Percentiles rank a stretch among this genome's conserved stretches.
These are phyloP conservation scores for Heliamphora exappendiculata DNA, from an alignment of 148 eudicot genomes.

Conservation along the genomic window DNA sequence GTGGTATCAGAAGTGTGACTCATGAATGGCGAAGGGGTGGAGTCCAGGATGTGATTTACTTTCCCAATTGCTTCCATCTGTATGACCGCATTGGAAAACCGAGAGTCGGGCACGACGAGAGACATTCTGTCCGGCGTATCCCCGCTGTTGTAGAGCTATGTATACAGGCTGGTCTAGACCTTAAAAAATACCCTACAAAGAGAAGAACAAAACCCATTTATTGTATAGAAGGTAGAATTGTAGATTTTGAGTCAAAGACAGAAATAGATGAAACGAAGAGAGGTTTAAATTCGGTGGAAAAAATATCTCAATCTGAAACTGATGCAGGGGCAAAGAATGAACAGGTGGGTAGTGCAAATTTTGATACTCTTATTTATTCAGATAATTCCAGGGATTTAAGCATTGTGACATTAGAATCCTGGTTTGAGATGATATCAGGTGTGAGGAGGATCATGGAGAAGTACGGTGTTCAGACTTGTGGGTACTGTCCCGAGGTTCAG, in stretches of 20 bases:
- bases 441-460: conserved; percentile 47
- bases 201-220: conserved; percentile 60
- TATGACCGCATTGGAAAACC: conserved; percentile 54
- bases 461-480: conserved; percentile 56
- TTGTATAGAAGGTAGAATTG: conserved; percentile 54
- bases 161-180: conserved; percentile 56
- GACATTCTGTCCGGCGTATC: conserved; percentile 27
- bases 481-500: conserved; percentile 63
- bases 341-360: neutral
- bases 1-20: conserved; percentile 45
- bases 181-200: conserved; percentile 36
- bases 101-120: conserved; percentile 48
- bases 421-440: conserved; percentile 60
- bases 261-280: conserved; percentile 8
- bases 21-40: conserved; percentile 50
- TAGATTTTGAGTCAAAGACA: conserved; percentile 38
- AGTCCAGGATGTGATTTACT: conserved; percentile 36
- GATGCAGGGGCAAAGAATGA: neutral
- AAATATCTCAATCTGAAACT: neutral
- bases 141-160: conserved; percentile 60
- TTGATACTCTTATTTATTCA: conserved; percentile 19
- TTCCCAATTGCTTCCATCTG: conserved; percentile 55
- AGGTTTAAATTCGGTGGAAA: neutral
- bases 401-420: conserved; percentile 32
- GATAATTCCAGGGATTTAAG: conserved; percentile 24